Evolutionary conservation across 2,329 filamentous ascomycete genomes (phyloP), one percentile per base, ranked within the genome.

Genomic region (Aspergillus uvarum): DNA sequence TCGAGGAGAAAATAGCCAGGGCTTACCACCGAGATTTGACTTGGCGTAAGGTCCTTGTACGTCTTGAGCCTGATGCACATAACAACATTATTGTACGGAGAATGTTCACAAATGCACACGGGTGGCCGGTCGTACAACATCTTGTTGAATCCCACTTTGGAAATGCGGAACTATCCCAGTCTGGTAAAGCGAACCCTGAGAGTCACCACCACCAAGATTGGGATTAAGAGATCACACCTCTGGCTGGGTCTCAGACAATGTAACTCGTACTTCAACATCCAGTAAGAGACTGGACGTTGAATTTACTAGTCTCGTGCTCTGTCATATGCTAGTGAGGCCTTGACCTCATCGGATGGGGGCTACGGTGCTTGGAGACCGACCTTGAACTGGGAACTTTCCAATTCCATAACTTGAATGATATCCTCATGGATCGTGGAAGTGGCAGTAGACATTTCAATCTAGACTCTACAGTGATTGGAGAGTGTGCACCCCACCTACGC

Each of bases 41-140:
- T 1, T 99, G 95, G 95, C 90, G 95, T 50, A 99, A 99, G 74
- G 95, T 99, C 1, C 85, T 99, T 4, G 95, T 99, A 14, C 90
- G 95, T 56, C 82, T 99, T 2, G 94, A 99, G 73, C 95, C 95
- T 0, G 95, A 99, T 76, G 95, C 95, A 0, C 95, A 99, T 79
- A 99, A 99, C 77, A 99, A 99, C 75, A 96, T 99, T 66, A 89
- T 98, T 61, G 95, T 99, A 24, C 89, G 95, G 16, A 89, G 95
- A 58, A 96, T 92, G 88, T 99, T 99, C 74, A 89, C 92, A 59
- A 99, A 99, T 71, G 95, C 95, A 0, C 96, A 96, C 69, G 95
- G 95, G 2, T 99, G 95, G 95, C 95, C 95, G 0, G 95, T 99
- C 0, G 82, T 98, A 53, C 93, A 97, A 77, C 95, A 99, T 76